phyloP scores from a whole-genome alignment of 2,329 filamentous ascomycete species.

The Apiospora marii region DNA sequence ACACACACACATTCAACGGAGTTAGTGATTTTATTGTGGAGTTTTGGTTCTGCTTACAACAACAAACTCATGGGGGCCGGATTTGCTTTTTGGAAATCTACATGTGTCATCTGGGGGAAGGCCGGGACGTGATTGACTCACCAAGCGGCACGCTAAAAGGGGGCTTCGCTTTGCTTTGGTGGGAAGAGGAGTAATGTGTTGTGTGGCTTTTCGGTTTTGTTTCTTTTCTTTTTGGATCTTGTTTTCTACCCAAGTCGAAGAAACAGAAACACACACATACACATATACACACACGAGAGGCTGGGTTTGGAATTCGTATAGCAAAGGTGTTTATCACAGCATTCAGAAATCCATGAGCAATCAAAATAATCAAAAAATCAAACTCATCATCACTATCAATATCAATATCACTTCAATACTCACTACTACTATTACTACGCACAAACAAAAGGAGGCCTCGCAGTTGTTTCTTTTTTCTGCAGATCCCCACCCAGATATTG shows the following conservation, averaged over 20 bases:
- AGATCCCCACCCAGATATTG: background rate
- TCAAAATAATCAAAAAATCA: constrained; percentile 8
- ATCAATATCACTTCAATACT: background rate
- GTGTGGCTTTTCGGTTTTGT: background rate
- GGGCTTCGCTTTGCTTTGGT: background rate
- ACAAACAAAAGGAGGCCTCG: background rate
- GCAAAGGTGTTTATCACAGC: background rate
- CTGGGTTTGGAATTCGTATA: background rate
- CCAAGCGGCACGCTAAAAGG: background rate
- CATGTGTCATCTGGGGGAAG: background rate
- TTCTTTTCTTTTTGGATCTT: background rate
- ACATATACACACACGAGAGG: background rate
- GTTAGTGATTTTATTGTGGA: background rate
- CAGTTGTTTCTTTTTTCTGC: background rate
- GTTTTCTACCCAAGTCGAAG: background rate
- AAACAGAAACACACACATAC: background rate
- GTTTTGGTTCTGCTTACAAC: too few relatives aligned
- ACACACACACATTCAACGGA: background rate
- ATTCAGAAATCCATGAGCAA: constrained; percentile 17
- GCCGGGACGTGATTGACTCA: constrained; percentile 7
- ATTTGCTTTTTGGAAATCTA: background rate
- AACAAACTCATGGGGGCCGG: background rate
- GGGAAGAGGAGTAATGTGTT: background rate
- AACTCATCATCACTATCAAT: background rate
- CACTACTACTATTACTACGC: too few relatives aligned